Evolutionary conservation across 345 rosid genomes (phyloP), one percentile per base, ranked within the genome.

Genomic region (Linum trigynum): DNA sequence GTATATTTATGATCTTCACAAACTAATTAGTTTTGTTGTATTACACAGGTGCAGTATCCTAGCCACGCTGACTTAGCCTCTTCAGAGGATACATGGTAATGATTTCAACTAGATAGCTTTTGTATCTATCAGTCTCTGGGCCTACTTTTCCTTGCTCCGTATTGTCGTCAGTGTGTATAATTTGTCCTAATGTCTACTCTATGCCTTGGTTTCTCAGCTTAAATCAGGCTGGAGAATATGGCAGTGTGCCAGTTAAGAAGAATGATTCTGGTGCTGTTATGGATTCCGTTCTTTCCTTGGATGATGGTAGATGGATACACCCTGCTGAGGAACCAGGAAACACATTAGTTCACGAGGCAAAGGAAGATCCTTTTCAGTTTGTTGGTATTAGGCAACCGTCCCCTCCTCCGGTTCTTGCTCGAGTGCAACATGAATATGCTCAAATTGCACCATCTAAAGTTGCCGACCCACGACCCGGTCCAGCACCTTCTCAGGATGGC

Each of bases 391-490:
- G 70, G 74, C 99, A 94, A 77, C 96, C 95, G 61, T 45, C 83
- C 57, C 97, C 99, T 62, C 99, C 96, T 74, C 97, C 97, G 41
- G 96, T 90, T 78, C 91, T 90, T 73, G 92, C 96, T 64, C 79
- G 83, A 75, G 79, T 94, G 57, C 89, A 77, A 74, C 88, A 82
- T 67, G 84, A 78, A 1, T 23, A 38, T 35, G 69, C 96, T 73
- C 83, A 82, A 45, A 88, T 94, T 59, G 82, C 84, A 72, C 92
- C 99, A 43, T 90, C 97, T 51, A 90, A 76, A 82, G 97, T 94
- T 66, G 99, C 99, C 50, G 99, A 92, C 78, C 99, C 97, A 62
- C 88, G 99, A 79, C 99, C 99, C 71, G 99, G 99, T 71, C 97
- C 90, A 59, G 90, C 92, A 68, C 70, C 84, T 78, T 77, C 81